Evolutionary conservation across 2,329 filamentous ascomycete genomes (phyloP), one percentile per base, ranked within the genome.

Genomic region (Cryphonectria carpinicola): DNA sequence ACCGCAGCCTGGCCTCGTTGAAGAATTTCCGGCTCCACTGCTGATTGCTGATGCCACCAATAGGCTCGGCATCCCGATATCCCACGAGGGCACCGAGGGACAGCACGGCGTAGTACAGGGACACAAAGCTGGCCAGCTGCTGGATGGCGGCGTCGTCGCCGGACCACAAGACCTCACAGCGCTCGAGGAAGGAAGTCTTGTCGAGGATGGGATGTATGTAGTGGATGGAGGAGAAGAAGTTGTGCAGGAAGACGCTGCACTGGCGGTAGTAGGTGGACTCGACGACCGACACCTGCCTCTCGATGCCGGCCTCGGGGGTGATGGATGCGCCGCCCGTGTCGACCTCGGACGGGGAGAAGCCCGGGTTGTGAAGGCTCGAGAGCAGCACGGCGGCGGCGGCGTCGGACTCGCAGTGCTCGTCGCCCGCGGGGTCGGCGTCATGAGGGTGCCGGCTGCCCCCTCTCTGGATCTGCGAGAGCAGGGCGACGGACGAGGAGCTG

Each of bases 11-110:
- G 0, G 83, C 81, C 71, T 82, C 82, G 5, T 80, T 78, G 67
- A 85, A 85, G 63, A 85, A 78, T 70, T 81, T 81, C 52, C 83
- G 76, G 62, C 82, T 83, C 84, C 84, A 86, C 70, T 83, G 80
- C 61, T 84, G 80, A 8, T 84, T 82, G 4, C 77, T 79, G 65
- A 83, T 72, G 0, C 83, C 83, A n/a, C 82, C 79, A 4, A 85
- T 75, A 2, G 77, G 79, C 37, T 82, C 78, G 49, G 84, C 81
- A 62, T 83, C 82, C 74, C 84, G 80, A 3, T 82, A 78, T 5
- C 82, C 81, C 3, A 85, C 79, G 4, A 85, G 74, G 1, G 84
- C 81, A 1, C 84, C 84, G 49, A 86, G 77, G 0, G 84, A 84
- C 3, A 85, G 73, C 4, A 85, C 76, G 69, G 82, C 84, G 72